phyloP scores from a whole-genome alignment of 331 rosid genomes.

The Arachis monticola region DNA sequence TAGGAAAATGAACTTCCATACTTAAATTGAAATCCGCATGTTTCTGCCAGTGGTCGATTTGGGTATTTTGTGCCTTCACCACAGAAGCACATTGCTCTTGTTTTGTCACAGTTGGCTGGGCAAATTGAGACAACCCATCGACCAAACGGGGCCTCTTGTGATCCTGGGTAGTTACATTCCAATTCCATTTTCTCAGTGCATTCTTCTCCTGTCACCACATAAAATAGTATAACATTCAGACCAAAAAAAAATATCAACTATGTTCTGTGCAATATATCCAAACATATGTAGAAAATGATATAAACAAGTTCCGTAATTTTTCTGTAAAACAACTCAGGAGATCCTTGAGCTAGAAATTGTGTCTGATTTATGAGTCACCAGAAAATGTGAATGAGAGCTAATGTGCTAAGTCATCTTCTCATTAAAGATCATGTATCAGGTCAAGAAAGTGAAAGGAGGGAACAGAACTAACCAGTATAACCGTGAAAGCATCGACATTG shows the following conservation, averaged over 20 bases:
- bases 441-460: conserved; percentile 12
- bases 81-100: conserved; percentile 93
- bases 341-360: neutral
- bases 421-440: neutral
- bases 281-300: conserved; percentile 33
- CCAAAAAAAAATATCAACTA: conserved; percentile 19
- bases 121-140: conserved; percentile 88
- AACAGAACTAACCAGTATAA: conserved; percentile 63
- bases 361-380: conserved; percentile 21
- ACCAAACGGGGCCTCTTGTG: conserved; percentile 66
- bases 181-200: conserved; percentile 65
- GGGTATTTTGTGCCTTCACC: conserved; percentile 96
- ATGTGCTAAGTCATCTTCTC: conserved; percentile 21
- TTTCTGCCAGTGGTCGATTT: conserved; percentile 82
- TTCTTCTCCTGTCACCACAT: conserved; percentile 66
- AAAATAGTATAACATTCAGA: conserved; percentile 23
- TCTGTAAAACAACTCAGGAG: conserved; percentile 4
- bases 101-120: conserved; percentile 82
- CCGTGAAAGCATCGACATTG: conserved; percentile 94
- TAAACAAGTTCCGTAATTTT: neutral
- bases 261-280: conserved; percentile 1
- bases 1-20: conserved; percentile 50
- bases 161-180: conserved; percentile 65
- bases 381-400: conserved; percentile 12
- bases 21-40: conserved; percentile 77